Evolutionary conservation across 345 rosid genomes (phyloP).

Genomic region (Pseudoturritis turrita): DNA sequence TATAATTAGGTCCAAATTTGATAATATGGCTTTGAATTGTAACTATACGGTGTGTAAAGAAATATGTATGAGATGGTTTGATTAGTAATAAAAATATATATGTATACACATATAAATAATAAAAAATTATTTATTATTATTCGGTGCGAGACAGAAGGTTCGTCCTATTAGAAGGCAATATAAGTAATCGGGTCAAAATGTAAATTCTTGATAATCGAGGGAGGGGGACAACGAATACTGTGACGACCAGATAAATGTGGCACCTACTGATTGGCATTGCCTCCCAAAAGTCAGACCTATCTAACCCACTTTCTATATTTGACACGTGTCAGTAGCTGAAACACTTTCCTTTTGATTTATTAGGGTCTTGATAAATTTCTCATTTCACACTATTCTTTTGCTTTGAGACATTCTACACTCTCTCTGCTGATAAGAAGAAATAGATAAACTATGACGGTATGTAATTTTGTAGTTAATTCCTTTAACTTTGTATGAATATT

Average conservation of each 20-base stretch:
- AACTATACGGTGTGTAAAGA: too few species aligned
- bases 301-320: constrained; percentile 23
- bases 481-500: not conserved
- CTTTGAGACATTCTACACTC: not conserved
- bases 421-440: constrained; percentile 8
- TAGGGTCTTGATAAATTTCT: not conserved
- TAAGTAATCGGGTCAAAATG: constrained; percentile 10
- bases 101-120: too few species aligned
- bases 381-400: constrained; percentile 6
- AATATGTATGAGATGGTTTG: too few species aligned
- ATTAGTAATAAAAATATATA: too few species aligned
- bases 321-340: constrained; percentile 40
- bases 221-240: not conserved
- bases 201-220: constrained; percentile 7
- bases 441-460: constrained; percentile 26
- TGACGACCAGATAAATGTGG: constrained; percentile 4
- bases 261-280: constrained; percentile 23
- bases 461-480: not conserved
- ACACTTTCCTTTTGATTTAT: not conserved
- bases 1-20: constrained; percentile 1
- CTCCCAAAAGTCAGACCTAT: constrained; percentile 10
- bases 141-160: too few species aligned
- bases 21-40: too few species aligned
- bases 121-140: too few species aligned
- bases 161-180: too few species aligned